These are phyloP conservation scores for Pythium volutum DNA, from an alignment of 352 stramenopile genomes.

Conservation along the genomic window DNA sequence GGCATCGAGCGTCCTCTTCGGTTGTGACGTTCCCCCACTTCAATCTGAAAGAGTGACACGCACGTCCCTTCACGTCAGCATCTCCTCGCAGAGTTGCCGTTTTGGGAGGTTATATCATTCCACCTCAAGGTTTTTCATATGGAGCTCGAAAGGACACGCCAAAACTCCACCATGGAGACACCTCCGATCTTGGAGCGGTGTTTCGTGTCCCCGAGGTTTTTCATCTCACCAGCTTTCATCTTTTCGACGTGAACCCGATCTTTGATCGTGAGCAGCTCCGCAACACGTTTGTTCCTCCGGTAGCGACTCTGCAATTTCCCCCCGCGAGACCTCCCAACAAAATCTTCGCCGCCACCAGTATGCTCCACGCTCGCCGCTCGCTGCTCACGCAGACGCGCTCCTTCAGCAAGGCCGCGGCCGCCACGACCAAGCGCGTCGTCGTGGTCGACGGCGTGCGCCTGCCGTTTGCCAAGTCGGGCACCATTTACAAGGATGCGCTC, in stretches of 20 bases:
- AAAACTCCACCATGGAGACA: not conserved
- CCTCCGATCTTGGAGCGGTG: not conserved
- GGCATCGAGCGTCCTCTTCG: not conserved
- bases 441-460: slow-evolving; percentile 93
- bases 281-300: not conserved
- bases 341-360: not conserved
- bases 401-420: slow-evolving; percentile 34
- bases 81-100: slow-evolving; percentile 24
- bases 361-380: slow-evolving; percentile 29
- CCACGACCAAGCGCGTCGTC: slow-evolving; percentile 74
- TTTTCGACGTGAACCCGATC: slow-evolving; percentile 19
- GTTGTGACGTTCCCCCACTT: slow-evolving; percentile 10
- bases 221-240: not conserved
- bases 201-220: slow-evolving; percentile 16
- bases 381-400: slow-evolving; percentile 35
- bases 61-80: slow-evolving; percentile 25
- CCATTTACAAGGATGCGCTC: slow-evolving; percentile 96
- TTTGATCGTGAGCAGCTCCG: not conserved
- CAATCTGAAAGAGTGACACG: slow-evolving; percentile 27
- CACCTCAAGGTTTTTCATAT: slow-evolving; percentile 5
- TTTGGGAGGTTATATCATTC: slow-evolving; percentile 16
- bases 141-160: not conserved
- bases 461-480: slow-evolving; percentile 94
- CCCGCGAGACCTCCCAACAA: not conserved
- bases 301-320: slow-evolving; percentile 27